These are phyloP conservation scores for Pseudonectria foliicola DNA, from an alignment of 2,329 filamentous ascomycete species.

Conservation along the genomic window DNA sequence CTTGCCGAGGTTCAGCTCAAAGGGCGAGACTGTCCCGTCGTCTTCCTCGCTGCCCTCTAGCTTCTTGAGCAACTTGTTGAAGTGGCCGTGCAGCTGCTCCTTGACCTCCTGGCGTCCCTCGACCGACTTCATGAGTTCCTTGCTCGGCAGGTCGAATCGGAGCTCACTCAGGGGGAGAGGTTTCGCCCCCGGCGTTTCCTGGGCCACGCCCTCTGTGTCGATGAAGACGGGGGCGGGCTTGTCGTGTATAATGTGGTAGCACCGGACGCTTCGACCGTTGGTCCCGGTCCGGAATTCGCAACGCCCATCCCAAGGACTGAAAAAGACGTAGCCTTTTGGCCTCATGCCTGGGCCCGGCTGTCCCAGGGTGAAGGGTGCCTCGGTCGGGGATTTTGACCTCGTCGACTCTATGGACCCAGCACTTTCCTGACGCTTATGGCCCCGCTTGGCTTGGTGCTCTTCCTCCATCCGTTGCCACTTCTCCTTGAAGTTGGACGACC, in stretches of 20 bases:
- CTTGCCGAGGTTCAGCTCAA: constrained; percentile 70
- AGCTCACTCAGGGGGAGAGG: constrained; percentile 62
- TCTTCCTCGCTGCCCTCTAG: constrained; percentile 32
- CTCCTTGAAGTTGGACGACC: constrained; percentile 38
- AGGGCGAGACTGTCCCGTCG: constrained; percentile 30
- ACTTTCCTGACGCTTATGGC: constrained; percentile 24
- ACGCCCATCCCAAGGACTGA: constrained; percentile 77
- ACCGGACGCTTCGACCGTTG: constrained; percentile 67
- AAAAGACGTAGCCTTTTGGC: constrained; percentile 66
- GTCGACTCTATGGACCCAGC: constrained; percentile 24
- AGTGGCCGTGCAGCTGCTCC: constrained; percentile 33
- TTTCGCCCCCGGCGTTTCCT: constrained; percentile 19
- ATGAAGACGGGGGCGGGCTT: constrained; percentile 28
- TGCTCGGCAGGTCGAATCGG: constrained; percentile 76
- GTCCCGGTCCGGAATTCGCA: constrained; percentile 80
- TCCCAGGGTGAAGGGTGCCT: constrained; percentile 26
- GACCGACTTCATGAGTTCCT: constrained; percentile 37
- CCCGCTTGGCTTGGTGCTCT: constrained; percentile 16
- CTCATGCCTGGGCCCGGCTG: constrained; percentile 41
- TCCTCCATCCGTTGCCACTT: constrained; percentile 34
- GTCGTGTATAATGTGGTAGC: constrained; percentile 61
- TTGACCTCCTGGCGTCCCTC: constrained; percentile 26
- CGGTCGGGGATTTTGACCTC: constrained; percentile 25
- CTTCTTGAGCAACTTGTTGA: constrained; percentile 34
- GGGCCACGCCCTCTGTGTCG: constrained; percentile 24